Conservation (phyloP, 139 green algal species). For the Chlorella vulgaris region DNA sequence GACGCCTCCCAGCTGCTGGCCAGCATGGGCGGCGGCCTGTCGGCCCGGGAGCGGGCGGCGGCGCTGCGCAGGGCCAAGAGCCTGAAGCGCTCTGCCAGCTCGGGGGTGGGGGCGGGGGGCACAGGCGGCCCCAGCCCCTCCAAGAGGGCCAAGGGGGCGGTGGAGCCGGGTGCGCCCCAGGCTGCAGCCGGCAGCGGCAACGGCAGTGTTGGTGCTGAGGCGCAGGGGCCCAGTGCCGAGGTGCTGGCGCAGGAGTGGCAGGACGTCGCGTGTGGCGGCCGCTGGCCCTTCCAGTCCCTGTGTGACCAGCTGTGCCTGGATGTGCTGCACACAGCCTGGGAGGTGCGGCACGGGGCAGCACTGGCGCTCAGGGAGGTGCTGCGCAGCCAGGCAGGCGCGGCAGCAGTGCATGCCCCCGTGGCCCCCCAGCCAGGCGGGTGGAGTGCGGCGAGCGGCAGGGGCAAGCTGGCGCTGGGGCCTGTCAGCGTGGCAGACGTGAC, state of each 20-base stretch:
- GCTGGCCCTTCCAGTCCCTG: conserved; percentile 86
- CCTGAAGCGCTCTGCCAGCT: conserved; percentile 83
- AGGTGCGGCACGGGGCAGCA: conserved; percentile 83
- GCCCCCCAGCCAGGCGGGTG: conserved; percentile 34
- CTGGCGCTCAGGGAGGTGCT: conserved; percentile 87
- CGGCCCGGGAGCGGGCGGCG: conserved; percentile 83
- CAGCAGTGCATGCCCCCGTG: conserved; percentile 43
- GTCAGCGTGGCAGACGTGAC: conserved; percentile 47
- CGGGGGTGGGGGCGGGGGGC: not conserved
- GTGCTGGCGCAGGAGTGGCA: conserved; percentile 54
- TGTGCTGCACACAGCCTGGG: conserved; percentile 59
- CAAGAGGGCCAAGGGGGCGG: conserved; percentile 35
- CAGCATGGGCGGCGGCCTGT: conserved; percentile 47
- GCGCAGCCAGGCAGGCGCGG: conserved; percentile 60
- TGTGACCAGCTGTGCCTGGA: conserved; percentile 78
- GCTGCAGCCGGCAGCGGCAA: not conserved
- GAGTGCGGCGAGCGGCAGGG: conserved; percentile 36
- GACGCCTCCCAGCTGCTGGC: conserved; percentile 59
- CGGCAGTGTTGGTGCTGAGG: not conserved
- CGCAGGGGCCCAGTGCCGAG: not conserved
- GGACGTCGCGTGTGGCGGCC: conserved; percentile 49
- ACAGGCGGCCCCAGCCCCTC: not conserved
- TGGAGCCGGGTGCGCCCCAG: conserved; percentile 1
- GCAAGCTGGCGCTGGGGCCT: conserved; percentile 47
- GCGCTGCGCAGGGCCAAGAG: conserved; percentile 33